Base-by-base conservation (phyloP, 2,329 filamentous ascomycete genomes). In the Calonectria pteridis region DNA sequence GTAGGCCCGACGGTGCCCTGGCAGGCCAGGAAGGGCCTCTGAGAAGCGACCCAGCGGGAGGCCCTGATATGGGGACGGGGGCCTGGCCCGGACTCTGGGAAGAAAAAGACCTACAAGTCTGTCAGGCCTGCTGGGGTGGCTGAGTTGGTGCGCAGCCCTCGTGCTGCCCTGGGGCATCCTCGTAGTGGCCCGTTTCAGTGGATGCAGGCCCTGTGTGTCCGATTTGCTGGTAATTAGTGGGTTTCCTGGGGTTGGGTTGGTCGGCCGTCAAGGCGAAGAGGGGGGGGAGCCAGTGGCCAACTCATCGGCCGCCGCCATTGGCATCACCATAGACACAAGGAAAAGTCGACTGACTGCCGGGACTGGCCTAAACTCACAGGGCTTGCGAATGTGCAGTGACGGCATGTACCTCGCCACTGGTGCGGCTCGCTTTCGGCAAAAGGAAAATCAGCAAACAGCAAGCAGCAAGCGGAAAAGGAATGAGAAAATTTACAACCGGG, bases 131-230 rank as follows among this genome's bases (percentile, higher is more conserved):
- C 35, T 51, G 53, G 69, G 23, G 71, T 72, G 71, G 71, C 71
- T 43, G 71, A 69, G 71, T 64, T 69, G 49, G 65, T 69, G 71
- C 71, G 66, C 71, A 72, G 71, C 43, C 53, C 55, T 40, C 49
- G 55, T 46, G 59, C 23, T 29, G 64, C 49, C 46, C 64, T 18
- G 33, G 31, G 14, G 26, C 26, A 43, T 33, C 31, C 50, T 53
- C 67, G 33, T 37, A 64, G 67, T 53, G 67, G 67, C 26, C 50
- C 46, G 67, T 69, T 69, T 69, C 67, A 69, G 67, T 64, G 67
- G 43, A 63, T 46, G 67, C 59, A 63, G 43, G 67, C 43, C 53
- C 53, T 63, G 55, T 35, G 33, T 59, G 49, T 69, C 67, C 67
- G 58, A 64, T 63, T 69, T 64, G 64, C 49, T 67, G 49, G 64